Evolutionary conservation across 1,284 basidiomycete species (phyloP).

Genomic region (Coriolopsis trogii): DNA sequence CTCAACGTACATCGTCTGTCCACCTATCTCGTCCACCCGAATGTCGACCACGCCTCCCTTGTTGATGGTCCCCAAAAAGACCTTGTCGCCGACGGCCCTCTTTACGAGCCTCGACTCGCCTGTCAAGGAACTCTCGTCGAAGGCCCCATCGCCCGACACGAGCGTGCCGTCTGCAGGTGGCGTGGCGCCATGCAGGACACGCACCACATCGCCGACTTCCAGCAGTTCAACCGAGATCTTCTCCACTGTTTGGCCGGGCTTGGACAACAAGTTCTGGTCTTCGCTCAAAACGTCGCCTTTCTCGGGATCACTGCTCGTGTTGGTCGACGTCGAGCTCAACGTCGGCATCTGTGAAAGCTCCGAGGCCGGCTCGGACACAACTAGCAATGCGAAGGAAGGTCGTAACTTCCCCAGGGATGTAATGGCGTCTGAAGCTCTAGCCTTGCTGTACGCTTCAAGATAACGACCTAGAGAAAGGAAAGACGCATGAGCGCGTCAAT

Average conservation of each 20-base stretch:
- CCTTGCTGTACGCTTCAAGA: constrained; percentile 67
- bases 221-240: constrained; percentile 60
- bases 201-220: constrained; percentile 78
- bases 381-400: constrained; percentile 64
- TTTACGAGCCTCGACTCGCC: constrained; percentile 73
- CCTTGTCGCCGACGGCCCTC: constrained; percentile 65
- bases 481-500: neutral
- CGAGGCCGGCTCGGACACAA: constrained; percentile 35
- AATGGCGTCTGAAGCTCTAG: constrained; percentile 73
- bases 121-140: constrained; percentile 87
- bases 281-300: constrained; percentile 41
- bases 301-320: constrained; percentile 43
- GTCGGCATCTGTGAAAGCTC: constrained; percentile 13
- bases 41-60: constrained; percentile 62
- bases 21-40: constrained; percentile 61
- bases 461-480: constrained; percentile 50
- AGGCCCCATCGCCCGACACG: constrained; percentile 51
- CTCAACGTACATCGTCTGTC: constrained; percentile 63
- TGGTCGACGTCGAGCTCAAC: constrained; percentile 6
- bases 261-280: constrained; percentile 25
- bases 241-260: constrained; percentile 39
- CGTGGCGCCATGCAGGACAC: constrained; percentile 69
- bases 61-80: constrained; percentile 82
- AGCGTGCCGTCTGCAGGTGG: constrained; percentile 79
- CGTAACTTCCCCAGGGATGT: constrained; percentile 69